Base-by-base conservation (phyloP, 352 stramenopile genomes). In the Globisporangium nunn region DNA sequence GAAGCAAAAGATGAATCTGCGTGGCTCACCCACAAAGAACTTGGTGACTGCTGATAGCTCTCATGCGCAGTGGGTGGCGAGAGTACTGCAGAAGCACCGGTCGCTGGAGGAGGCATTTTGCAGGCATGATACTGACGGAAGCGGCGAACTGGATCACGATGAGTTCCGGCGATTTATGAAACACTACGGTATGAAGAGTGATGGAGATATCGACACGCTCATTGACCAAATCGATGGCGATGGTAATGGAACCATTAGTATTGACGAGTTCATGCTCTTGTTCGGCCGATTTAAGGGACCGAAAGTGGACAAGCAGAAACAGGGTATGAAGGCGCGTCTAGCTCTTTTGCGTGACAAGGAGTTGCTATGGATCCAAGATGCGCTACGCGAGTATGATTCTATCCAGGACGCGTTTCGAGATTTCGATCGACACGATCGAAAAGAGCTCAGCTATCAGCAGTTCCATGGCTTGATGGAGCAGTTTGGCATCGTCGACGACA, bases 91-190 rank as follows among this genome's bases (percentile, higher is more conserved):
- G 4, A 67, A 76, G 39, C 60, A 78, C 50, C 55, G 59, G 35
- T 71, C 72, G 23, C 56, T 81, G 4, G 62, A 74, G 18, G 64
- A 71, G 2, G 61, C 63, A 6, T 85, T 86, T 45, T 55, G 57
- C 3, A 55, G 64, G 15, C 66, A 68, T 45, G 66, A 85, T 52
- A 50, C 55, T 0, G 72, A 85, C 50, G 65, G 63, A 8, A 82
- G 62, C 29, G 70, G 72, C 2, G 61, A 87, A 52, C 52, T 83
- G 3, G 60, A 80, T 28, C 61, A 75, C 41, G 64, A 82, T 40
- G 74, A 79, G 48, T 83, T 87, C 53, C 61, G 65, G 3, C 61
- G 62, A 2, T 72, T 87, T 47, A 74, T 87, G 67, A 72, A 73
- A 18, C 72, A 81, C 51, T 81, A 70, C 28, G 73, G 74, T 6